phyloP scores from a whole-genome alignment of 2,329 filamentous ascomycete genomes.

The Myriangium duriaei region DNA sequence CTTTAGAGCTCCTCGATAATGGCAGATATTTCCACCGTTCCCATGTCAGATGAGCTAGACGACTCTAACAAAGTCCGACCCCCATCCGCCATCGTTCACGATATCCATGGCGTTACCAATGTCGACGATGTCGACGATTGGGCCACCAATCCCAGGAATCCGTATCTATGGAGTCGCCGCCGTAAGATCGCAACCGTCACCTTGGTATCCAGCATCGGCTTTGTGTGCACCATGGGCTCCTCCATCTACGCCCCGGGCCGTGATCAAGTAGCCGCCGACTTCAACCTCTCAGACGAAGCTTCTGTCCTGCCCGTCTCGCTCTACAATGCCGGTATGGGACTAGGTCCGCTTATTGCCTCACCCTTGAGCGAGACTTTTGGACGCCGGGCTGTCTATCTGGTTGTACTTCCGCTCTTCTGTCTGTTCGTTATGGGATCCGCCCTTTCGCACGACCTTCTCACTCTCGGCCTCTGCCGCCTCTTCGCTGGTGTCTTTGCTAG shows the following conservation, averaged over 20 bases:
- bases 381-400: conserved; percentile 40
- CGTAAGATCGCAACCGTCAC: conserved; percentile 4
- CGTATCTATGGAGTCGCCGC: conserved; percentile 2
- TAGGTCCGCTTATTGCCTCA: conserved; percentile 48
- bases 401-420: conserved; percentile 35
- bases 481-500: conserved; percentile 42
- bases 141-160: conserved; percentile 3
- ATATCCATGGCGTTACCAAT: too few relatives aligned
- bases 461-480: conserved; percentile 38
- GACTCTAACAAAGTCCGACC: too few relatives aligned
- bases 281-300: conserved; percentile 41
- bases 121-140: neutral
- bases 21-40: too few relatives aligned
- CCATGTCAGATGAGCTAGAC: too few relatives aligned
- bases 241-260: conserved; percentile 7
- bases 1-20: too few relatives aligned
- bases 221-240: conserved; percentile 7
- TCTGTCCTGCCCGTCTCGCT: conserved; percentile 46
- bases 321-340: conserved; percentile 47
- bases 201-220: conserved; percentile 8
- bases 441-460: conserved; percentile 24
- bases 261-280: conserved; percentile 18
- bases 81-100: too few relatives aligned
- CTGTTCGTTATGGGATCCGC: conserved; percentile 31
- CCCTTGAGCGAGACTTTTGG: conserved; percentile 48